Evolutionary conservation across 2,329 filamentous ascomycete species (phyloP).

Genomic region (Claviceps spartinae): DNA sequence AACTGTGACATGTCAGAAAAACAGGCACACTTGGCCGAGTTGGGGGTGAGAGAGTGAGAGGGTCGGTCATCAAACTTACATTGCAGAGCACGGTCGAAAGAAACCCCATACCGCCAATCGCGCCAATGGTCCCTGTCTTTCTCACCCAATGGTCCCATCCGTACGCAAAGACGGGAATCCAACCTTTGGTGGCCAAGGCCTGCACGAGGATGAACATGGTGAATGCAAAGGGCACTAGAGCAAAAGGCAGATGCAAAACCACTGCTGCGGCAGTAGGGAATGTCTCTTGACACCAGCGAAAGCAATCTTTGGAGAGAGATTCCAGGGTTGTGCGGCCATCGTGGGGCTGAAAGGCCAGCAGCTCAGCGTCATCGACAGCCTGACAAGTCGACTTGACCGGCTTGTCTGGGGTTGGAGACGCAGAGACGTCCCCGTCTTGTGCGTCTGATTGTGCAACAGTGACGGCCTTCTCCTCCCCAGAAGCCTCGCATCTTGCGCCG

Average conservation of each 20-base stretch:
- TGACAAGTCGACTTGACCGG: neutral
- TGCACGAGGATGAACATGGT: slow-evolving; percentile 66
- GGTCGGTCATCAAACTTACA: slow-evolving; percentile 30
- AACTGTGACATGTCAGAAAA: slow-evolving; percentile 33
- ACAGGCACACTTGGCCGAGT: neutral
- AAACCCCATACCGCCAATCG: slow-evolving; percentile 60
- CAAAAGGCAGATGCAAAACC: slow-evolving; percentile 49
- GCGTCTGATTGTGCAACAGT: neutral
- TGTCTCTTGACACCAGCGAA: slow-evolving; percentile 51
- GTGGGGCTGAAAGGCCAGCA: slow-evolving; percentile 4
- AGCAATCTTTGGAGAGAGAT: slow-evolving; percentile 31
- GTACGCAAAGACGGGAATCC: slow-evolving; percentile 59
- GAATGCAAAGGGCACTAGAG: slow-evolving; percentile 57
- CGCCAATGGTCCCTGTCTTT: slow-evolving; percentile 54
- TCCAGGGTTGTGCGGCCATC: slow-evolving; percentile 31
- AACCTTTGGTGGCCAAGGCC: slow-evolving; percentile 58
- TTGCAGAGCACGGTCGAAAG: slow-evolving; percentile 59
- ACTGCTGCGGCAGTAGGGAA: slow-evolving; percentile 58
- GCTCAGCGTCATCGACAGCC: slow-evolving; percentile 1
- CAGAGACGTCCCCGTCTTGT: neutral
- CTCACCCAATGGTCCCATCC: slow-evolving; percentile 63
- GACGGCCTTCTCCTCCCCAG: neutral
- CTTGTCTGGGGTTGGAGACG: neutral
- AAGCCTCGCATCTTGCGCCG: neutral
- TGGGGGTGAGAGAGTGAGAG: neutral